These are phyloP conservation scores for Turritis glabra DNA, from an alignment of 345 rosid species.

Conservation along the genomic window DNA sequence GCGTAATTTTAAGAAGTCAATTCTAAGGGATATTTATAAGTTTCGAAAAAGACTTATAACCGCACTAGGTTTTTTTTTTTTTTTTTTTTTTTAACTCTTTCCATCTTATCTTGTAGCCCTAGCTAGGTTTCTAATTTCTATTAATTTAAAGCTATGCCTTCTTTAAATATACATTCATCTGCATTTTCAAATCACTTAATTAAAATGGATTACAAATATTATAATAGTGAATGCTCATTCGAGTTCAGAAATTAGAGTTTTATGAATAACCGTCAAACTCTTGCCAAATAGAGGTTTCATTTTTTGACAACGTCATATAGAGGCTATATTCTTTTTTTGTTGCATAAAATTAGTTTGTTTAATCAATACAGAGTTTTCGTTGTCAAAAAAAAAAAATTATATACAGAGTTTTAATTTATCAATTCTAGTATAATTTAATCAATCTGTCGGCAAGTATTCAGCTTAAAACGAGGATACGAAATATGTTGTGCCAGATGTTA, in stretches of 20 bases:
- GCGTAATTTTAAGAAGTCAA: background rate
- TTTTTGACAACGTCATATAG: too few relatives aligned
- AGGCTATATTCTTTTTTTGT: background rate
- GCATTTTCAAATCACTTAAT: background rate
- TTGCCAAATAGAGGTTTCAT: background rate
- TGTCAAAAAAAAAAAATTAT: too few relatives aligned
- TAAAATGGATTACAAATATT: background rate
- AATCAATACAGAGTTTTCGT: background rate
- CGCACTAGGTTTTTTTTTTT: background rate
- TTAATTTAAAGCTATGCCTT: background rate
- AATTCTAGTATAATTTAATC: background rate
- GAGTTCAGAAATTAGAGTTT: background rate
- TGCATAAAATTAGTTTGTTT: background rate
- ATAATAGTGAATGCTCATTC: conserved; percentile 1
- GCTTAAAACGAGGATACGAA: background rate
- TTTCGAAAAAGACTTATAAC: conserved; percentile 9
- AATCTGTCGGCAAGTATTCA: background rate
- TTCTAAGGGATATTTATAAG: background rate
- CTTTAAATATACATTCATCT: conserved; percentile 15
- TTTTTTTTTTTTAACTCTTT: background rate
- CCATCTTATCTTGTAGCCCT: conserved; percentile 9
- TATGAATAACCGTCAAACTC: background rate
- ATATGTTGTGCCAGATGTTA: background rate
- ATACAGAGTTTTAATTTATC: background rate
- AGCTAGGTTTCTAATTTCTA: conserved; percentile 20